Percentiles rank a stretch among this genome's conserved stretches.
phyloP scores from a whole-genome alignment of 2,329 filamentous ascomycete species.

The Talaromyces sp. region DNA sequence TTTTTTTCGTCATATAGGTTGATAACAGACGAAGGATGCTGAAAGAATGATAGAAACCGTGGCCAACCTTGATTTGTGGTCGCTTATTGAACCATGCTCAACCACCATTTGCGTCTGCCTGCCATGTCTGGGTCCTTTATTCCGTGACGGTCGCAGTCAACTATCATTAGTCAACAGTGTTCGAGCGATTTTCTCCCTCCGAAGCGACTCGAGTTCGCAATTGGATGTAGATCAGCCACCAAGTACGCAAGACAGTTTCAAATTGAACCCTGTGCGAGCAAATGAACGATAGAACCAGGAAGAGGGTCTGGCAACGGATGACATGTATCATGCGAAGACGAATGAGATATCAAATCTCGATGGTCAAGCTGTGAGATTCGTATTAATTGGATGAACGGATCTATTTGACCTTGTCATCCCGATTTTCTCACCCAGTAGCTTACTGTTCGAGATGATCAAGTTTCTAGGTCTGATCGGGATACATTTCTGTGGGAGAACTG shows the following conservation, averaged over 20 bases:
- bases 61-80: conserved; percentile 12
- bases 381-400: too few species aligned
- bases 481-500: too few species aligned
- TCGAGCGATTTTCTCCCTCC: conserved; percentile 1
- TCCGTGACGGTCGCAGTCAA: conserved; percentile 1
- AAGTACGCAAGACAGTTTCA: neutral
- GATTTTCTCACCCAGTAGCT: neutral
- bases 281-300: neutral
- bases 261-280: neutral
- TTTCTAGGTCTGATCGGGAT: too few species aligned
- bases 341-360: neutral
- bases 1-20: neutral
- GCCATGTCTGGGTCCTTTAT: conserved; percentile 9
- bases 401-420: neutral
- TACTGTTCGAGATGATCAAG: too few species aligned
- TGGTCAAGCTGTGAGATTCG: neutral
- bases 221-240: neutral
- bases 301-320: neutral
- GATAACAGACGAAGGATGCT: neutral
- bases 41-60: conserved; percentile 3
- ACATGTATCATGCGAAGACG: neutral
- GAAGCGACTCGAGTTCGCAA: neutral
- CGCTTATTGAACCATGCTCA: conserved; percentile 9
- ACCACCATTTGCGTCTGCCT: conserved; percentile 10
- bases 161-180: conserved; percentile 3